These are phyloP conservation scores for Avena sativa DNA, from an alignment of 176 grass and related monocot genomes.

Conservation along the genomic window DNA sequence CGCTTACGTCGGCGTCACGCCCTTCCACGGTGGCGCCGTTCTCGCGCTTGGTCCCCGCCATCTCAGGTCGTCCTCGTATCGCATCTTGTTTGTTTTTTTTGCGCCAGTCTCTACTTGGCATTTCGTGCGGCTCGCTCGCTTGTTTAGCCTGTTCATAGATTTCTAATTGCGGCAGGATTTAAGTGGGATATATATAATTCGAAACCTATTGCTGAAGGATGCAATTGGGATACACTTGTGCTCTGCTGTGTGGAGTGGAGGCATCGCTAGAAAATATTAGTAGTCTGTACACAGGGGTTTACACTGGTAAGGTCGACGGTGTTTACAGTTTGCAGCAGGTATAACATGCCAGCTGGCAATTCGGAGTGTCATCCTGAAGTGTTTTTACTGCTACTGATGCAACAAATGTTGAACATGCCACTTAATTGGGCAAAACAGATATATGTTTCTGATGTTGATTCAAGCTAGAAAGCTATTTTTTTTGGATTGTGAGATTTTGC, in stretches of 20 bases:
- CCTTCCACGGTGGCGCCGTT: constrained; percentile 32
- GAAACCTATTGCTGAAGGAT: not conserved
- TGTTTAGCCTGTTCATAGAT: constrained; percentile 29
- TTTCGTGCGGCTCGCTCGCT: not conserved
- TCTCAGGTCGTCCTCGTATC: constrained; percentile 44
- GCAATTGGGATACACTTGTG: not conserved
- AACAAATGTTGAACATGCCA: not conserved
- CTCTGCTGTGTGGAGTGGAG: not conserved
- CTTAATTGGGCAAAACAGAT: not conserved
- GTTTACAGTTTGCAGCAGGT: not conserved
- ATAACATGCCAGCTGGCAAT: not conserved
- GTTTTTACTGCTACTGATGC: constrained; percentile 20
- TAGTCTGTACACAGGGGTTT: constrained; percentile 11
- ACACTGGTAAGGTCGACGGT: not conserved
- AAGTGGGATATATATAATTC: not conserved
- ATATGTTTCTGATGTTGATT: constrained; percentile 22
- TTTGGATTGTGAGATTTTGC: not conserved
- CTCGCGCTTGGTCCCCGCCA: constrained; percentile 46
- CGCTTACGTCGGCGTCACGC: constrained; percentile 43
- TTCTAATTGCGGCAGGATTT: constrained; percentile 10
- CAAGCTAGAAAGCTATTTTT: constrained; percentile 2
- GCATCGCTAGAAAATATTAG: not conserved
- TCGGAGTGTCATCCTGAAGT: not conserved
- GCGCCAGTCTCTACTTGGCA: not conserved
- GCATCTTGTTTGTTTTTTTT: constrained; percentile 33